A percentile compares a stretch with the other conserved stretches of the same genome.
phyloP scores from a whole-genome alignment of 1,284 basidiomycete genomes.

The Trichosporon asahii region DNA sequence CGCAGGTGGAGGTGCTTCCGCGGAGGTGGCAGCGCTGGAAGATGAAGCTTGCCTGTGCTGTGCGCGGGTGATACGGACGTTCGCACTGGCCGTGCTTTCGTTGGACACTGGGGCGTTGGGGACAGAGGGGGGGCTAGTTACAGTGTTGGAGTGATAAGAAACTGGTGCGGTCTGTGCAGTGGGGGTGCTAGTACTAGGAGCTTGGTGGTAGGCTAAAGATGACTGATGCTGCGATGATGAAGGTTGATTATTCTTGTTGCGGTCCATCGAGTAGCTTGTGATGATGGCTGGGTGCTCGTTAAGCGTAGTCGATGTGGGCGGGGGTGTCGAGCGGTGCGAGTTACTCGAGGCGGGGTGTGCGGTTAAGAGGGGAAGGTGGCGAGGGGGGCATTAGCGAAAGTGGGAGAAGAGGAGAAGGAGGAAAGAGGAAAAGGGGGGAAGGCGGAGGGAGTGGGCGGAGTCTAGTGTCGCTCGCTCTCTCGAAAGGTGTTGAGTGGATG shows the following conservation, averaged over 20 bases:
- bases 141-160: conserved; percentile 10
- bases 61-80: conserved; percentile 12
- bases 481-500: conserved; percentile 5
- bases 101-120: conserved; percentile 6
- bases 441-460: not conserved
- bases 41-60: conserved; percentile 6
- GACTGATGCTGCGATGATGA: conserved; percentile 20
- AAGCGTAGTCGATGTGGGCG: conserved; percentile 1
- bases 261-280: conserved; percentile 32
- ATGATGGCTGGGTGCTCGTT: not conserved
- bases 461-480: not conserved
- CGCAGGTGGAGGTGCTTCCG: conserved; percentile 9
- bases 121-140: conserved; percentile 1
- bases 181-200: conserved; percentile 15
- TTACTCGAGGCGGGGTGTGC: conserved; percentile 6
- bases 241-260: conserved; percentile 18
- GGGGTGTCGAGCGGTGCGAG: conserved; percentile 3
- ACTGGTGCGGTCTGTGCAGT: conserved; percentile 9
- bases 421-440: not conserved
- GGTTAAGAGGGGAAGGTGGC: not conserved
- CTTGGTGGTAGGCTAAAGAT: conserved; percentile 8
- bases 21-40: not conserved
- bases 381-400: conserved; percentile 6
- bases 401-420: not conserved
- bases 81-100: not conserved